phyloP scores from a whole-genome alignment of 176 grass and related monocot genomes.

The Pontederia crassipes region DNA sequence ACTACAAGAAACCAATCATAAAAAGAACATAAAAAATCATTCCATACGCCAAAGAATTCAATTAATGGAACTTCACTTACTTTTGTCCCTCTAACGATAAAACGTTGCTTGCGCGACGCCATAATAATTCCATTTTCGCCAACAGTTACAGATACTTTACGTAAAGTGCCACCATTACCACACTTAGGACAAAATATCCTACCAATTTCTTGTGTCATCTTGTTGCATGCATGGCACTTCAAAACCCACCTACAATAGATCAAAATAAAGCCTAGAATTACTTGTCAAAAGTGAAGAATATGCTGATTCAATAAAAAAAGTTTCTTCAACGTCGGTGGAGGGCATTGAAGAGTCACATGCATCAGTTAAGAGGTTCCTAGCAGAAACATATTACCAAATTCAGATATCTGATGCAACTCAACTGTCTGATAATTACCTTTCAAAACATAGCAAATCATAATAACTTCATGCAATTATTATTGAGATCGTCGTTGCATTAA shows the following conservation, averaged over 20 bases:
- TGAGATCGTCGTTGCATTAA: no score
- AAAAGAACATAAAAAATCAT: not conserved
- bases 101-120: constrained; percentile 65
- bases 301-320: not conserved
- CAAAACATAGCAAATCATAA: no score
- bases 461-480: no score
- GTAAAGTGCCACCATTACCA: constrained; percentile 88
- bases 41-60: not conserved
- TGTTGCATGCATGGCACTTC: constrained; percentile 95
- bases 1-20: not conserved
- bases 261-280: not conserved
- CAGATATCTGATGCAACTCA: no score
- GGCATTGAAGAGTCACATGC: no score
- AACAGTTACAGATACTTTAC: constrained; percentile 89
- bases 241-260: constrained; percentile 63
- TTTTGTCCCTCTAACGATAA: constrained; percentile 92
- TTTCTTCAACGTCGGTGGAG: no score
- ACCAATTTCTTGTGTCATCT: constrained; percentile 94
- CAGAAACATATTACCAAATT: no score
- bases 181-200: constrained; percentile 98
- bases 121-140: constrained; percentile 86
- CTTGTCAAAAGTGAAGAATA: not conserved
- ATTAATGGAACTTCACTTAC: constrained; percentile 22
- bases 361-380: no score
- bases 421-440: no score